Evolutionary conservation across 2,329 filamentous ascomycete species (phyloP), one percentile per base, ranked within the genome.

Genomic region (Tolypocladium ovalisporum): DNA sequence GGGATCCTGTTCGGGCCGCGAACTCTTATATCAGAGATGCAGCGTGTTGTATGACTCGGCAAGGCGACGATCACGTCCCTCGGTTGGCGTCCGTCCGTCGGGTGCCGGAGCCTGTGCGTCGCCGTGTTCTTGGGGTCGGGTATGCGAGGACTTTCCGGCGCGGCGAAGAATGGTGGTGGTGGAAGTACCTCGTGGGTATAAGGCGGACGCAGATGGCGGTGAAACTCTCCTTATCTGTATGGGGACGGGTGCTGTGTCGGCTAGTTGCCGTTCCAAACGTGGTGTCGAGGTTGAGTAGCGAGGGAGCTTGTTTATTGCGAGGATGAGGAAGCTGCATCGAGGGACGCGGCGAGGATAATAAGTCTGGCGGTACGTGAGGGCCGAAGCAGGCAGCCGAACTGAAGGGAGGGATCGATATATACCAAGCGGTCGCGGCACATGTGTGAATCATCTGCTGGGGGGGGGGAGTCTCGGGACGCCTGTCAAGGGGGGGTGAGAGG

Each of bases 351-450:
- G 27, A 34, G 47, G 29, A 34, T 51, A 19, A 51, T 51, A 34
- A 34, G 19, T 51, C 29, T 51, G 47, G 22, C 47, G 29, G 29
- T n/a, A 57, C 40, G 49, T 55, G 52, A 19, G 51, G 36, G 58
- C 55, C 57, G 52, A 52, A 39, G 34, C 54, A 58, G 56, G 56
- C 47, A 40, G 42, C 36, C 51, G 15, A 39, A 51, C 24, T 19
- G 22, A 55, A 59, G 59, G 58, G 54, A 57, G 57, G 24, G 56
- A 59, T 52, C 52, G 57, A 62, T 62, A 62, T 64, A 63, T 63
- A 56, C 56, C 54, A 58, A 61, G 37, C 54, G n/a, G 59, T 59
- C 58, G 57, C 60, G 62, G 63, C 63, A 64, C 62, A 63, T 63
- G 60, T 61, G 56, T 64, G 58, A 60, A 60, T 62, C 58, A 60